phyloP scores from a whole-genome alignment of 2,329 filamentous ascomycete genomes.

The Penicillium brasilianum region DNA sequence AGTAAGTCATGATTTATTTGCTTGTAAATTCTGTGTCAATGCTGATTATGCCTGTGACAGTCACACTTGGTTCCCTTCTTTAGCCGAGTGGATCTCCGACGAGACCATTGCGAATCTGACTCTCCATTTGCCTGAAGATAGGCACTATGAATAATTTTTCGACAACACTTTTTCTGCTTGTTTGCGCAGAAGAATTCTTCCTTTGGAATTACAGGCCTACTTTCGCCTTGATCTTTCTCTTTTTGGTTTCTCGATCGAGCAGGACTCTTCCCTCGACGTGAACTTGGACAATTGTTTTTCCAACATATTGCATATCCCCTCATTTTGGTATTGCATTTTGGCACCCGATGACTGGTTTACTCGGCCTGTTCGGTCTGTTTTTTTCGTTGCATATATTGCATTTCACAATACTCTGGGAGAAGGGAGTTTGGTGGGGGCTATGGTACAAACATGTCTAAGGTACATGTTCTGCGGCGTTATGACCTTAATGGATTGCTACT shows the following conservation, averaged over 20 bases:
- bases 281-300: neutral
- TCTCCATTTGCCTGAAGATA: slow-evolving; percentile 12
- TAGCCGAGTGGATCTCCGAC: slow-evolving; percentile 43
- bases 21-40: slow-evolving; percentile 12
- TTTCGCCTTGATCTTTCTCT: neutral
- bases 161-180: neutral
- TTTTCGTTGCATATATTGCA: slow-evolving; percentile 1
- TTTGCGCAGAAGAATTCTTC: neutral
- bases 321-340: slow-evolving; percentile 6
- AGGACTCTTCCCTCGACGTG: neutral
- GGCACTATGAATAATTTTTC: slow-evolving; percentile 21
- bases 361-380: neutral
- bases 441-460: neutral
- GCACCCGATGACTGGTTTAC: neutral
- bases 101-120: slow-evolving; percentile 23
- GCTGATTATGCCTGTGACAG: slow-evolving; percentile 32
- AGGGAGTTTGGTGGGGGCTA: neutral
- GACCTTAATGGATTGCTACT: neutral
- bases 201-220: neutral
- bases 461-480: neutral
- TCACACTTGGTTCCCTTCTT: slow-evolving; percentile 43
- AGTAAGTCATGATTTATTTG: slow-evolving; percentile 38
- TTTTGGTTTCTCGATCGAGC: neutral
- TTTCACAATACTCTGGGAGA: neutral
- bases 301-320: slow-evolving; percentile 8